Percentiles rank a stretch among this genome's conserved stretches.
phyloP scores from a whole-genome alignment of 805 yeast species.

The Hanseniaspora lindneri region DNA sequence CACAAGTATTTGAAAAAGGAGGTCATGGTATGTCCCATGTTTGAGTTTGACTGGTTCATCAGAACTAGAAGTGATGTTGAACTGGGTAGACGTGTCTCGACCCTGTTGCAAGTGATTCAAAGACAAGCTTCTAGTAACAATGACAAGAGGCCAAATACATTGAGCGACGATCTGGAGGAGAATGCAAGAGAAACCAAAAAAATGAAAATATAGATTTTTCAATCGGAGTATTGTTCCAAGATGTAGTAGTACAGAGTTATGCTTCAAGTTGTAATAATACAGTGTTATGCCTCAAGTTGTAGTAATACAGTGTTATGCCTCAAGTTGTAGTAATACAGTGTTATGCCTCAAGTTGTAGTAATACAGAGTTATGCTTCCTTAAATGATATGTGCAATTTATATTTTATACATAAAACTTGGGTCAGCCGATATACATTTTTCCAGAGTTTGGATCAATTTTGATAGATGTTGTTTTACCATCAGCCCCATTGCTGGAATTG shows the following conservation, averaged over 20 bases:
- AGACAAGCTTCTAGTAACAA: slow-evolving; percentile 28
- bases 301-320: too few species aligned
- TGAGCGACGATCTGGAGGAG: slow-evolving; percentile 19
- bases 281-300: too few species aligned
- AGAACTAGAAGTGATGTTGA: slow-evolving; percentile 62
- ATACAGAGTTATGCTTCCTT: neutral
- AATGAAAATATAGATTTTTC: neutral
- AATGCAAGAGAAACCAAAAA: slow-evolving; percentile 1
- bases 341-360: too few species aligned
- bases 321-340: too few species aligned
- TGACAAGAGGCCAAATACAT: slow-evolving; percentile 36
- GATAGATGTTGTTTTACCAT: slow-evolving; percentile 1
- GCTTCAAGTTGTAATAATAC: too few species aligned
- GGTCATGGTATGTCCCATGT: slow-evolving; percentile 45
- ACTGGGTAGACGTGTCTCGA: slow-evolving; percentile 54
- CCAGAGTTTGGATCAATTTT: slow-evolving; percentile 12
- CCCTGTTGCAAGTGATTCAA: slow-evolving; percentile 35
- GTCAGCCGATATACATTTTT: slow-evolving; percentile 8
- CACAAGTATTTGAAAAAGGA: slow-evolving; percentile 57
- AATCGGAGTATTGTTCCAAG: neutral
- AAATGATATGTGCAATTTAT: neutral
- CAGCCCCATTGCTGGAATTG: neutral
- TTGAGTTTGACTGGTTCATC: slow-evolving; percentile 64
- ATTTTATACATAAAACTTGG: too few species aligned
- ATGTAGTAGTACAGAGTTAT: too few species aligned